These are phyloP conservation scores for Diaporthe vexans DNA, from an alignment of 2,329 filamentous ascomycete genomes.

Conservation along the genomic window DNA sequence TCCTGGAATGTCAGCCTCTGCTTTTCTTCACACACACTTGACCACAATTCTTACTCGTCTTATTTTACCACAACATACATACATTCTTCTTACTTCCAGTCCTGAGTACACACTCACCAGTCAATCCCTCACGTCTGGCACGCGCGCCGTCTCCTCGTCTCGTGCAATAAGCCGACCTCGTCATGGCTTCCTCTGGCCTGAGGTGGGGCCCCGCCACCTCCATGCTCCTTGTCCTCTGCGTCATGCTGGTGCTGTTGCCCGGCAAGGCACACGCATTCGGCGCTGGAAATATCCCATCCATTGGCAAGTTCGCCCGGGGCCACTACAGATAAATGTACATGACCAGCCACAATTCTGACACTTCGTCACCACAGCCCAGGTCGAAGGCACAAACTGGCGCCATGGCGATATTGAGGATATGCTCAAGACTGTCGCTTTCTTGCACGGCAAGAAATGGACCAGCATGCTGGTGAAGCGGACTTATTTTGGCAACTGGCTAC, in stretches of 20 bases:
- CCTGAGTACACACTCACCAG: background rate
- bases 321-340: background rate
- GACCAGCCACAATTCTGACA: constrained; percentile 1
- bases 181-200: constrained; percentile 63
- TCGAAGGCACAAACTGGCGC: constrained; percentile 78
- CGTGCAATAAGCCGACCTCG: constrained; percentile 12
- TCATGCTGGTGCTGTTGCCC: constrained; percentile 71
- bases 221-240: constrained; percentile 62
- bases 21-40: constrained; percentile 8
- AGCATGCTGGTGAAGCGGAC: constrained; percentile 82
- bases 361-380: constrained; percentile 54
- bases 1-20: constrained; percentile 30
- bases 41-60: background rate
- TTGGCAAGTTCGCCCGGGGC: constrained; percentile 53
- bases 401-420: constrained; percentile 72
- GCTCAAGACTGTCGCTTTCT: constrained; percentile 81
- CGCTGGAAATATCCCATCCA: constrained; percentile 79
- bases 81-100: background rate
- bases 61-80: background rate
- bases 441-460: constrained; percentile 88
- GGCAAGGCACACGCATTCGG: constrained; percentile 73
- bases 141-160: background rate
- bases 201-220: constrained; percentile 60
- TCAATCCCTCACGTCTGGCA: background rate
- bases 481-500: constrained; percentile 90